Base-by-base conservation (phyloP, 106 monocot genomes). In the Dioscorea dumetorum region DNA sequence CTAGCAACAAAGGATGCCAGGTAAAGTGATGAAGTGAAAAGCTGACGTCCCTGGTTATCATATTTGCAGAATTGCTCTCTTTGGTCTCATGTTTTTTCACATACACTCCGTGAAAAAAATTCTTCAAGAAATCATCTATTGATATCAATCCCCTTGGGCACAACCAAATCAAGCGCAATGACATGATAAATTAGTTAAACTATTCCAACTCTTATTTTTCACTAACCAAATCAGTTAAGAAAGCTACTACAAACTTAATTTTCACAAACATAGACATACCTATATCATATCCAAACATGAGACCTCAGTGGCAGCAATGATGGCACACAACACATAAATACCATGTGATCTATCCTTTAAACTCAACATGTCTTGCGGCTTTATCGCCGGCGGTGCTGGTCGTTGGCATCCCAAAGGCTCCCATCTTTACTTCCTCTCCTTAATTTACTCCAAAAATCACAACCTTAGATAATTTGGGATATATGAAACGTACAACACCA, bases 21-120 rank as follows among this genome's bases (percentile, higher is more conserved):
- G 73, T 84, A 84, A 49, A 84, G 72, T 6, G 76, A 69, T 21
- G 83, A 84, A 2, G 83, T 84, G 83, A 84, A 84, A 20, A 79
- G 62, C 21, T 79, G 79, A 24, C 80, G 72, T 18, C 68, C 21
- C 52, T 77, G 84, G 65, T 61, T 67, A 77, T 84, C 76, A 32
- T 80, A 84, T 65, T 77, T 66, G 76, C 84, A 84, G 73, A 84
- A 58, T 77, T 50, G 60, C 58, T 15, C 41, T 76, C 66, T 31
- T 77, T 74, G 15, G 62, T 66, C 15, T 64, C 48, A 18, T 66
- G 63, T 56, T 84, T 84, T 51, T 77, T 67, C 19, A 48, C 13
- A 67, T 80, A 84, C 22, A 80, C 80, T 1, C 16, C 33, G 50
- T 61, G 83, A 64, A 84, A 84, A 76, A 84, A 84, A 21, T 79